These are phyloP conservation scores for Aspergillus clavatus DNA, from an alignment of 2,329 filamentous ascomycete genomes.

Conservation along the genomic window DNA sequence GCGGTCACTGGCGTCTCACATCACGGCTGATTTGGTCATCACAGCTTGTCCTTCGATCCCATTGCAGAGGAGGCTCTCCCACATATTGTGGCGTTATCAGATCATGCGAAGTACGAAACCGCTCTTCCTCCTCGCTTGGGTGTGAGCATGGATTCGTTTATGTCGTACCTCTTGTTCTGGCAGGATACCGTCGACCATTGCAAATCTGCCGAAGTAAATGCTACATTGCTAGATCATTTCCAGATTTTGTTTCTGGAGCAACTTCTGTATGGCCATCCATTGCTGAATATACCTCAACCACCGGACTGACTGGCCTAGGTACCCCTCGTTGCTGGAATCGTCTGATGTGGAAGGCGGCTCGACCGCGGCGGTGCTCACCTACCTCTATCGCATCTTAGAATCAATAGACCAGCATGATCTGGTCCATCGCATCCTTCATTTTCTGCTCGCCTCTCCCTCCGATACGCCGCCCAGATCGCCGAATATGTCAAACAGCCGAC, in stretches of 20 bases:
- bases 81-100: conserved; percentile 79
- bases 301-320: conserved; percentile 49
- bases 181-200: conserved; percentile 97
- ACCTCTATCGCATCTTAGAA: conserved; percentile 84
- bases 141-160: conserved; percentile 83
- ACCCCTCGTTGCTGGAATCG: conserved; percentile 91
- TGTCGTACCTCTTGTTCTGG: conserved; percentile 95
- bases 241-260: conserved; percentile 95
- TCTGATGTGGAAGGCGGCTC: conserved; percentile 96
- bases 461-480: conserved; percentile 42
- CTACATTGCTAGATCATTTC: conserved; percentile 91
- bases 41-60: conserved; percentile 76
- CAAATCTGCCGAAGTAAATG: conserved; percentile 83
- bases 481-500: conserved; percentile 58
- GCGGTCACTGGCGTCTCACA: conserved; percentile 34
- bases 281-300: not conserved
- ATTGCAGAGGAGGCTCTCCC: conserved; percentile 62
- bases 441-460: conserved; percentile 72
- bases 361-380: conserved; percentile 90
- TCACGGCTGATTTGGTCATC: conserved; percentile 52
- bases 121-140: conserved; percentile 76
- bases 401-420: conserved; percentile 89
- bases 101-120: conserved; percentile 71
- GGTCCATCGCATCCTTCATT: conserved; percentile 88
- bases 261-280: conserved; percentile 61